Evolutionary conservation across 1,139 yeast species (phyloP).

Genomic region (Taiozyma sp.): DNA sequence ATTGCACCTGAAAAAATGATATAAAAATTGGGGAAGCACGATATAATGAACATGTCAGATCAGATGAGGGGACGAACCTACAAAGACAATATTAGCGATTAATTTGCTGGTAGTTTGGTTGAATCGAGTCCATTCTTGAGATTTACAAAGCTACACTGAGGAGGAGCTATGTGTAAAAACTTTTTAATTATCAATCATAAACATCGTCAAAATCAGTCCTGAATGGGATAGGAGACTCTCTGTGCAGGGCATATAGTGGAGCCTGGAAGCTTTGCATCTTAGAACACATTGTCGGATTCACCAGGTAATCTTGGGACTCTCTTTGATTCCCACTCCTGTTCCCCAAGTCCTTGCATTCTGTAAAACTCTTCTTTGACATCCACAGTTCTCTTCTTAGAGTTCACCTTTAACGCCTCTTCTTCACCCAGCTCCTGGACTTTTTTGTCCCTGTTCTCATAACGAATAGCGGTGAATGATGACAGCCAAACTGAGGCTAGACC

Average conservation of each 20-base stretch:
- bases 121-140: neutral
- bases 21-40: neutral
- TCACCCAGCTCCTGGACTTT: conserved; percentile 69
- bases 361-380: conserved; percentile 84
- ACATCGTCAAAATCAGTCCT: neutral
- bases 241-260: neutral
- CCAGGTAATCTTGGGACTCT: conserved; percentile 72
- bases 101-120: too few relatives aligned
- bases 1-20: neutral
- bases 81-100: neutral
- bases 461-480: conserved; percentile 72
- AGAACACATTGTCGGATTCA: conserved; percentile 84
- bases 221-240: neutral
- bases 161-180: neutral
- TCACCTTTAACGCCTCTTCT: conserved; percentile 61
- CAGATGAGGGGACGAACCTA: neutral
- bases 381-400: conserved; percentile 55
- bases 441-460: conserved; percentile 78
- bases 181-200: neutral
- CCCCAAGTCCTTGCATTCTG: conserved; percentile 74
- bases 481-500: conserved; percentile 77
- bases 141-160: neutral
- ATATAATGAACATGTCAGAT: neutral
- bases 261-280: neutral
- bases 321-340: conserved; percentile 67